These are phyloP conservation scores for Pleurotus giganteus DNA, from an alignment of 768 basidiomycete genomes.

Conservation along the genomic window DNA sequence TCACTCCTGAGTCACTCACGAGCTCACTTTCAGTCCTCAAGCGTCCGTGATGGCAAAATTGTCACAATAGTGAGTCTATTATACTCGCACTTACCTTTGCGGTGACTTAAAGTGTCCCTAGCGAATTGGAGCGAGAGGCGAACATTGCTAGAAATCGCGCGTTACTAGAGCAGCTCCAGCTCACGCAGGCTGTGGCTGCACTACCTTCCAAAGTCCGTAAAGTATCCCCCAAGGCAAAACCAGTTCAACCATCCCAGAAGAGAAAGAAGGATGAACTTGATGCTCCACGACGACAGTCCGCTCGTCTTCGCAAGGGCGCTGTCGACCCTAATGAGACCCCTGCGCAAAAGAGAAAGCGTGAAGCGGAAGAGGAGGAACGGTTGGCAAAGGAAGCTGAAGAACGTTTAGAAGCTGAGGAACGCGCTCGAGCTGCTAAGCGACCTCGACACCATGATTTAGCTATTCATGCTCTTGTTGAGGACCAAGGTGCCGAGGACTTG, in stretches of 20 bases:
- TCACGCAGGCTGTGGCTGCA: constrained; percentile 51
- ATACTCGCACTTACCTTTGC: background rate
- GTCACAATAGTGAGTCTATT: constrained; percentile 49
- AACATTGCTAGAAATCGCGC: constrained; percentile 82
- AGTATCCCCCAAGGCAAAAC: constrained; percentile 41
- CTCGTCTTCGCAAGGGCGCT: constrained; percentile 49
- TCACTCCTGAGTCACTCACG: background rate
- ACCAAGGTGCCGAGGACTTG: constrained; percentile 47
- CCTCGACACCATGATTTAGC: constrained; percentile 70
- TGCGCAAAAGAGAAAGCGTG: constrained; percentile 60
- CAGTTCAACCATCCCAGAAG: constrained; percentile 58
- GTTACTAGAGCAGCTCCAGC: constrained; percentile 67
- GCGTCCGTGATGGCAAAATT: constrained; percentile 34
- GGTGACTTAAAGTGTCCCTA: constrained; percentile 13
- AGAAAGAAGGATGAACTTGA: constrained; percentile 42
- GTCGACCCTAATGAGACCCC: constrained; percentile 65
- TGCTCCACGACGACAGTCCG: constrained; percentile 63
- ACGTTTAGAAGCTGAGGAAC: constrained; percentile 59
- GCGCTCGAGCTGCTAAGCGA: constrained; percentile 56
- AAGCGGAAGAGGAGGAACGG: constrained; percentile 55
- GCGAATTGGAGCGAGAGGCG: constrained; percentile 72
- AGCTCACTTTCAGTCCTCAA: background rate
- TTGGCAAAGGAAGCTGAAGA: constrained; percentile 60
- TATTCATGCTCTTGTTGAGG: constrained; percentile 51
- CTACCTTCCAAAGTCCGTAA: constrained; percentile 28